phyloP scores from a whole-genome alignment of 208 protist species.

The Spongospora subterranea region DNA sequence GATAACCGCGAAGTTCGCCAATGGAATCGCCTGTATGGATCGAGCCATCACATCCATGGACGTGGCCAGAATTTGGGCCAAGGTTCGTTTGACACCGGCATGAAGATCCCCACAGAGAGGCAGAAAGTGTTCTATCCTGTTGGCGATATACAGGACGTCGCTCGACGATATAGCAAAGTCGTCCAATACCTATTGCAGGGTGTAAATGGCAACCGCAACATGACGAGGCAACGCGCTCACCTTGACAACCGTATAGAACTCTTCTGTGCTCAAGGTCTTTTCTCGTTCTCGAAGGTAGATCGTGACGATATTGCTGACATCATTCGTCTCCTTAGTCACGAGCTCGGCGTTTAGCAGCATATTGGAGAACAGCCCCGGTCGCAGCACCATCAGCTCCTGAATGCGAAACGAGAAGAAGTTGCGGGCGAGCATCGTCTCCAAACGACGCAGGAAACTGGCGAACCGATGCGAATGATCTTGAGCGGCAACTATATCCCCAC shows the following conservation, averaged over 20 bases:
- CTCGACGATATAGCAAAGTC: not conserved
- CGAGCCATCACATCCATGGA: constrained; percentile 15
- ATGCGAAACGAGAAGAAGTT: constrained; percentile 54
- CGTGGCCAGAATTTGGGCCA: not conserved
- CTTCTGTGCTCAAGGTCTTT: not conserved
- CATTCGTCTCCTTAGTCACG: not conserved
- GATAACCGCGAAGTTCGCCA: not conserved
- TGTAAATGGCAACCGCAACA: too few relatives aligned
- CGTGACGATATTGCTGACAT: constrained; percentile 49
- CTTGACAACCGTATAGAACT: not conserved
- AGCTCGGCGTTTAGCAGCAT: constrained; percentile 26
- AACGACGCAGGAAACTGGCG: constrained; percentile 1
- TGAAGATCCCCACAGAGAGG: not conserved
- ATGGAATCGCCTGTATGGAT: not conserved
- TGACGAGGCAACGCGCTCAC: too few relatives aligned
- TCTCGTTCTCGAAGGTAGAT: not conserved
- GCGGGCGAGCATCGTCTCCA: constrained; percentile 31
- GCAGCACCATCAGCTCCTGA: constrained; percentile 35
- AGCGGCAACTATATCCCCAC: not conserved
- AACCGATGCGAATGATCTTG: not conserved
- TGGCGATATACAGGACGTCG: constrained; percentile 37
- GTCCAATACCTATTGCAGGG: too few relatives aligned
- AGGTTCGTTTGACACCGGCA: not conserved
- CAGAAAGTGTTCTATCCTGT: not conserved
- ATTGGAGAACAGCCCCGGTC: constrained; percentile 17